These are phyloP conservation scores for Lachancea sp. DNA, from an alignment of 805 yeast genomes.

Conservation along the genomic window DNA sequence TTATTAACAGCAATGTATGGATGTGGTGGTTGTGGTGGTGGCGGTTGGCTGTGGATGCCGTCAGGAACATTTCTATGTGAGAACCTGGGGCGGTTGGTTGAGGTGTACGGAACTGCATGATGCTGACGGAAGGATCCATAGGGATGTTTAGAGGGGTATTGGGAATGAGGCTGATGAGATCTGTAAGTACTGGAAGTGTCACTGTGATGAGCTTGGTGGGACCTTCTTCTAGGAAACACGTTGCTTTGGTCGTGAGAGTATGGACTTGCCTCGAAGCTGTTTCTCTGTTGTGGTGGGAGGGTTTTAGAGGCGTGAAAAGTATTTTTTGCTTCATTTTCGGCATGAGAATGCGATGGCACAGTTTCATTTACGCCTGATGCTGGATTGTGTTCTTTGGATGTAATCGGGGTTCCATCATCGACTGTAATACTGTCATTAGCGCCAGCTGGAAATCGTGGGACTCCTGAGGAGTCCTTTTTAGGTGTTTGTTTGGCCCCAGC, in stretches of 20 bases:
- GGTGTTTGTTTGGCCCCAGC: background rate
- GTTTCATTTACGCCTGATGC: background rate
- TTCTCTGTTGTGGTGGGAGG: background rate
- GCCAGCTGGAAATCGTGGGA: background rate
- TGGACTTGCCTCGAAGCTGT: background rate
- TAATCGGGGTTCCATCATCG: no score
- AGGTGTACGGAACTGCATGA: conserved; percentile 12
- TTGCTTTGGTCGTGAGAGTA: conserved; percentile 2
- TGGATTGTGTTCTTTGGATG: no score
- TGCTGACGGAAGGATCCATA: conserved; percentile 5
- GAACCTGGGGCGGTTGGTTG: conserved; percentile 11
- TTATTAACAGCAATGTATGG: conserved; percentile 27
- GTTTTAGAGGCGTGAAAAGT: background rate
- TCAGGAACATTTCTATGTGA: conserved; percentile 3
- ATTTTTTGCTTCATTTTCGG: background rate
- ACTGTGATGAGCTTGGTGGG: conserved; percentile 14
- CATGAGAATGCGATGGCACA: background rate
- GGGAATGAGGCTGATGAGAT: conserved; percentile 11
- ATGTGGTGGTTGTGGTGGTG: conserved; percentile 14
- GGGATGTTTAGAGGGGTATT: conserved; percentile 2
- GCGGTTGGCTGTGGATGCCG: conserved; percentile 8
- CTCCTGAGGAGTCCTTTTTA: background rate
- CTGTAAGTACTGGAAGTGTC: conserved; percentile 10
- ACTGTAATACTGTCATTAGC: no score
- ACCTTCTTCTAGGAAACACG: conserved; percentile 21